phyloP scores from a whole-genome alignment of 306 rosid genomes.

The Hylodesmum podocarpum region DNA sequence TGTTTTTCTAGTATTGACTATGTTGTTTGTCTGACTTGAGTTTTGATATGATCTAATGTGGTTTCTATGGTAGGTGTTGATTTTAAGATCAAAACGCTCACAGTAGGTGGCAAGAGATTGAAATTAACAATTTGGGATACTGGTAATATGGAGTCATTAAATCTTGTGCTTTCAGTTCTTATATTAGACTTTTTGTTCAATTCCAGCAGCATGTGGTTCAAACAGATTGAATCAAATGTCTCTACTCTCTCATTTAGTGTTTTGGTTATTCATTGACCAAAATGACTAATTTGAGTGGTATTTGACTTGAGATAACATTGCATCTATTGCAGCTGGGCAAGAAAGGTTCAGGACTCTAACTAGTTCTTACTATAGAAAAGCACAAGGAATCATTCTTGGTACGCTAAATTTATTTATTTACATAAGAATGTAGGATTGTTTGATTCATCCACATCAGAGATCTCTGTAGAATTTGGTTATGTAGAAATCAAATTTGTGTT shows the following conservation, averaged over 20 bases:
- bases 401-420: slow-evolving; percentile 21
- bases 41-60: slow-evolving; percentile 6
- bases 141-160: slow-evolving; percentile 51
- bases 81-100: slow-evolving; percentile 88
- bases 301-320: slow-evolving; percentile 24
- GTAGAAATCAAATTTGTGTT: slow-evolving; percentile 19
- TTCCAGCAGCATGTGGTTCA: not conserved
- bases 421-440: not conserved
- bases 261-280: not conserved
- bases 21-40: slow-evolving; percentile 11
- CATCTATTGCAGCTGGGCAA: slow-evolving; percentile 88
- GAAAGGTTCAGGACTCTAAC: slow-evolving; percentile 93
- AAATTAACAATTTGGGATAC: slow-evolving; percentile 99
- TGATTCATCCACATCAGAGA: not conserved
- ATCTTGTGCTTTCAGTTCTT: slow-evolving; percentile 10
- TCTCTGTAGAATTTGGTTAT: not conserved
- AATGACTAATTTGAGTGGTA: slow-evolving; percentile 50
- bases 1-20: not conserved
- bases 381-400: slow-evolving; percentile 97
- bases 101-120: slow-evolving; percentile 80
- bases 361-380: slow-evolving; percentile 84
- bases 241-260: slow-evolving; percentile 8
- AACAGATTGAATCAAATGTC: slow-evolving; percentile 18
- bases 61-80: slow-evolving; percentile 71
- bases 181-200: slow-evolving; percentile 1